Base-by-base conservation (phyloP, 2,329 filamentous ascomycete species). In the Penicillium glabrum region DNA sequence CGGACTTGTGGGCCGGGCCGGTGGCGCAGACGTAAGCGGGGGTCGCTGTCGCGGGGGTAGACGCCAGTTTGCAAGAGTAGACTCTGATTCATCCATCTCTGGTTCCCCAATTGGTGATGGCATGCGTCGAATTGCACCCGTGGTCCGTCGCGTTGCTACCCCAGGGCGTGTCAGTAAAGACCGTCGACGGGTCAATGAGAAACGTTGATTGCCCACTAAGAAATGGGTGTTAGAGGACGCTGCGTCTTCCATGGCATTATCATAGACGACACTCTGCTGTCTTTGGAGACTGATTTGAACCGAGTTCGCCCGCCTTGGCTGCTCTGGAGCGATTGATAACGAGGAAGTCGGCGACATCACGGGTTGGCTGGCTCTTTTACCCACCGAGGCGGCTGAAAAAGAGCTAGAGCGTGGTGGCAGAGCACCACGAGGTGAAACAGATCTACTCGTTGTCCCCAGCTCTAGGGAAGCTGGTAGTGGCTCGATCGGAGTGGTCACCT, bases 121-220 rank as follows among this genome's bases (percentile, higher is more conserved):
- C 1, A 61, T 54, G 26, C 66, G 62, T 21, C 62, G 62, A 46
- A 60, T 50, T 5, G 59, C 57, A 21, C 62, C 67, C 8, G 66
- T 63, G n/a, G 68, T 69, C 58, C 66, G 70, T 60, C 69, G 72
- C 21, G 69, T 77, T 50, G 65, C 73, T 53, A 72, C 61, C 6
- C 72, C 72, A 5, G 70, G 74, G 39, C 67, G 65, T 19, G 67
- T 74, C 26, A 74, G 63, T 9, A 75, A 63, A 29, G 74, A 76
- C 19, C 70, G 69, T 23, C 73, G 69, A 23, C 73, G 72, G n/a
- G 70, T 75, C 39, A 74, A 53, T 14, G 72, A 73, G 54, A 70
- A 70, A 9, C 70, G 67, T 48, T 71, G 70, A 45, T 65, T 68
- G 26, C 69, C 68, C 33, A 71, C 66, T 52, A 69, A 60, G 44